phyloP scores from a whole-genome alignment of 2,329 filamentous ascomycete genomes.

The Simplicillium aogashimaense region DNA sequence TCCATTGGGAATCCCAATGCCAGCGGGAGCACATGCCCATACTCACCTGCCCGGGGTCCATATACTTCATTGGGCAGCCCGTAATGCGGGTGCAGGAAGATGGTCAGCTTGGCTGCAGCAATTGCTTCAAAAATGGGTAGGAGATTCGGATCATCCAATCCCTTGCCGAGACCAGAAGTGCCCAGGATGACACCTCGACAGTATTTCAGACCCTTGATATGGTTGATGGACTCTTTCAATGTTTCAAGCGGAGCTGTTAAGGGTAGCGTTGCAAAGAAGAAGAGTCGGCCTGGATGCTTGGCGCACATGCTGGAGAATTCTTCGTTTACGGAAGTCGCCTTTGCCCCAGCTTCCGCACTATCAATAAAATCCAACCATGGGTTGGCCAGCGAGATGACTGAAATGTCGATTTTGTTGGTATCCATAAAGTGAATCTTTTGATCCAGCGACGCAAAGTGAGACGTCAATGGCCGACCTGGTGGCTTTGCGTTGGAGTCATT shows the following conservation, averaged over 20 bases:
- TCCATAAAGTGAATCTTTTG: slow-evolving; percentile 86
- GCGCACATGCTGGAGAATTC: slow-evolving; percentile 68
- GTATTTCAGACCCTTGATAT: slow-evolving; percentile 51
- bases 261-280: slow-evolving; percentile 75
- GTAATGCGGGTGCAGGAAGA: slow-evolving; percentile 91
- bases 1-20: slow-evolving; percentile 85
- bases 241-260: slow-evolving; percentile 55
- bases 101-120: slow-evolving; percentile 50
- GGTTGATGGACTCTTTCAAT: slow-evolving; percentile 54
- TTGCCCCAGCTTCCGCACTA: slow-evolving; percentile 46
- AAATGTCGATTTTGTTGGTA: slow-evolving; percentile 69
- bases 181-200: slow-evolving; percentile 84
- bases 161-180: slow-evolving; percentile 68
- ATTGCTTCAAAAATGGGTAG: slow-evolving; percentile 64
- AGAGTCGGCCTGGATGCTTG: slow-evolving; percentile 56
- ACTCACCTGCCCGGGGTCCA: slow-evolving; percentile 60
- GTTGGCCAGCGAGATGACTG: slow-evolving; percentile 82
- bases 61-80: slow-evolving; percentile 74
- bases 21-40: slow-evolving; percentile 80
- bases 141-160: slow-evolving; percentile 67
- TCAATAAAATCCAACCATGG: slow-evolving; percentile 85
- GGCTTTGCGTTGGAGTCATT: slow-evolving; percentile 45
- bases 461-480: slow-evolving; percentile 72
- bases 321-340: slow-evolving; percentile 62
- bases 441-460: slow-evolving; percentile 70